Evolutionary conservation across 192 early-diverging fungal genomes (phyloP).

Genomic region (Gonapodya prolifera): DNA sequence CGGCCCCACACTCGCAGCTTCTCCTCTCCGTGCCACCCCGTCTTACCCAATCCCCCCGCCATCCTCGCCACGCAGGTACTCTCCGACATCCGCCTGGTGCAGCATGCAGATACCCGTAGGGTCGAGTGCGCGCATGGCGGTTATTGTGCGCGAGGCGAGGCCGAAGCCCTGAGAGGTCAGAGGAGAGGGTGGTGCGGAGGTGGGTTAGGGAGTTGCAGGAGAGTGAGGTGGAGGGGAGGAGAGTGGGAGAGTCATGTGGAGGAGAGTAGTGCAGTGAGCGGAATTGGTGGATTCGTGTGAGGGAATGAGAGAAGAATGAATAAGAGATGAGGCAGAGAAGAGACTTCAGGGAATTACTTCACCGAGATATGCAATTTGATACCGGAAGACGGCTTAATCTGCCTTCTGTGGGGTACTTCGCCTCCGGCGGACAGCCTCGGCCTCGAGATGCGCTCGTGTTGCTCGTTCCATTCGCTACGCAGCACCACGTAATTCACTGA

Average conservation of each 20-base stretch:
- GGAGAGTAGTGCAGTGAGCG: no score
- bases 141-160: slow-evolving; percentile 84
- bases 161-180: slow-evolving; percentile 64
- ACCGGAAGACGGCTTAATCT: not conserved
- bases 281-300: no score
- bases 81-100: slow-evolving; percentile 96
- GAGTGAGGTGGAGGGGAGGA: no score
- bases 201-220: no score
- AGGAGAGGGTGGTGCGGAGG: no score
- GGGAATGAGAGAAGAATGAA: no score
- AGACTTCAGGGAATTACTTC: not conserved
- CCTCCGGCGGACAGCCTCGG: no score
- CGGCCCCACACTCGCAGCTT: no score
- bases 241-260: no score
- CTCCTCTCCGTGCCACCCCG: no score
- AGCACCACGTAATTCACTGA: slow-evolving; percentile 26
- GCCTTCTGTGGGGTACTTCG: not conserved
- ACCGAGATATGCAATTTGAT: not conserved
- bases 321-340: not conserved
- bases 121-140: slow-evolving; percentile 85
- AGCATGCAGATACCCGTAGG: slow-evolving; percentile 91
- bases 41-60: no score
- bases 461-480: not conserved
- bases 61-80: slow-evolving; percentile 47
- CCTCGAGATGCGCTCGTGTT: no score